These are phyloP conservation scores for Mycena crocata DNA, from an alignment of 768 basidiomycete species.

Conservation along the genomic window DNA sequence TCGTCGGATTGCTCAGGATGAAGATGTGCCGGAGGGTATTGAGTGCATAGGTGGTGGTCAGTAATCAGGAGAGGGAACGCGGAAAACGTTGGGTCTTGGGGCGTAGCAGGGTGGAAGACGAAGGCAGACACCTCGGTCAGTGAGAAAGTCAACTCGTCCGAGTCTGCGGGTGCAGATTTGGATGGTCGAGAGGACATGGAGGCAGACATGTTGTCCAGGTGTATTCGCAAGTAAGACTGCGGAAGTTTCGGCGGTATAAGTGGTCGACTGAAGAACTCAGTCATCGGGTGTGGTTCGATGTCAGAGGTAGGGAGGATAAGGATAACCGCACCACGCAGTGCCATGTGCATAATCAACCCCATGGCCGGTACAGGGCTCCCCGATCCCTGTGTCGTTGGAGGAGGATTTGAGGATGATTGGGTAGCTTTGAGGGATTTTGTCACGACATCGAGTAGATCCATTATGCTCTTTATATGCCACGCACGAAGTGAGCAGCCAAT, in stretches of 20 bases:
- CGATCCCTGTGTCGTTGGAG: conserved; percentile 32
- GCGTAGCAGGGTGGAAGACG: conserved; percentile 49
- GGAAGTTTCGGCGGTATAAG: conserved; percentile 65
- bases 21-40: conserved; percentile 60
- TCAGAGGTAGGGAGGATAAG: conserved; percentile 55
- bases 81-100: conserved; percentile 35
- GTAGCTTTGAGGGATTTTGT: conserved; percentile 32
- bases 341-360: conserved; percentile 47
- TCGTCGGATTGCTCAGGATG: conserved; percentile 50
- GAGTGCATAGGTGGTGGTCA: conserved; percentile 72
- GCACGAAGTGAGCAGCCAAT: conserved; percentile 69
- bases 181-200: conserved; percentile 39
- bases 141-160: conserved; percentile 42
- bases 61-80: conserved; percentile 80
- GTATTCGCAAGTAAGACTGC: conserved; percentile 64
- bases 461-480: conserved; percentile 64
- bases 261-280: conserved; percentile 67
- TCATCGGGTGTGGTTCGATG: conserved; percentile 30
- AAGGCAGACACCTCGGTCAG: conserved; percentile 69
- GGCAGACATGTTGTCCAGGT: conserved; percentile 55
- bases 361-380: conserved; percentile 36
- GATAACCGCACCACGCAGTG: conserved; percentile 59
- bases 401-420: conserved; percentile 27
- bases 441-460: conserved; percentile 54
- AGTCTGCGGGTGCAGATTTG: conserved; percentile 33